Conservation (phyloP, 2,329 filamentous ascomycete species). For the Paecilomyces variotii region DNA sequence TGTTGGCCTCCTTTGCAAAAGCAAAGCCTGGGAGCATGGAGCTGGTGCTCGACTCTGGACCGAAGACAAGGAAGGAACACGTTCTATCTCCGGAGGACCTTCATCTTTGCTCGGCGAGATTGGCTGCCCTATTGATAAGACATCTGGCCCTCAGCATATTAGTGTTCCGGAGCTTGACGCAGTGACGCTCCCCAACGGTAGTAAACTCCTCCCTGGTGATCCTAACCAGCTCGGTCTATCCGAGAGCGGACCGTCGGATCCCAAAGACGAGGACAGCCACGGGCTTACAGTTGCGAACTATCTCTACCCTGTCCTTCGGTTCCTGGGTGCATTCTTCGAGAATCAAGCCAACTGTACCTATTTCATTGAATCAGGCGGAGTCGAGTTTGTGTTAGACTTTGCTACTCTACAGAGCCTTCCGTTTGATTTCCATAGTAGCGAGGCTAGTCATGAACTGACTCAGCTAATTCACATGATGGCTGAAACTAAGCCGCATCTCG, state of each 20-base stretch:
- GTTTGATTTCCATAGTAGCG: conserved; percentile 60
- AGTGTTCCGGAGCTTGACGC: conserved; percentile 21
- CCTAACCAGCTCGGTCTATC: conserved; percentile 19
- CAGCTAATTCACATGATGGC: conserved; percentile 69
- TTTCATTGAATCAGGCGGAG: conserved; percentile 71
- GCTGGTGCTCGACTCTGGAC: conserved; percentile 74
- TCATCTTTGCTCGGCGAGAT: conserved; percentile 27
- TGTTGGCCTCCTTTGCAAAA: conserved; percentile 64
- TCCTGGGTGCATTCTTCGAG: conserved; percentile 67
- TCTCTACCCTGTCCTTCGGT: conserved; percentile 66
- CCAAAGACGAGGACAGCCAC: conserved; percentile 43
- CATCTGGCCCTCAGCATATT: conserved; percentile 15
- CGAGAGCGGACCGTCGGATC: conserved; percentile 22
- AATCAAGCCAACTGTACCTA: conserved; percentile 64
- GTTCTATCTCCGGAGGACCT: conserved; percentile 51
- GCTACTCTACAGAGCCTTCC: conserved; percentile 74
- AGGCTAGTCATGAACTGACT: conserved; percentile 61
- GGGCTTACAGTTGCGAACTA: conserved; percentile 57
- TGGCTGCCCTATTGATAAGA: conserved; percentile 18
- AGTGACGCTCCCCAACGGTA: conserved; percentile 28
- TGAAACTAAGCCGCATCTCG: conserved; percentile 70
- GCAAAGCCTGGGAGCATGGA: conserved; percentile 59
- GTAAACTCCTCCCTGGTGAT: conserved; percentile 25
- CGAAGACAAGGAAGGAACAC: conserved; percentile 49
- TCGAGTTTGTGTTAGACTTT: conserved; percentile 77